Base-by-base conservation (phyloP, 192 early-diverging fungal genomes). In the Coemansia sp. region DNA sequence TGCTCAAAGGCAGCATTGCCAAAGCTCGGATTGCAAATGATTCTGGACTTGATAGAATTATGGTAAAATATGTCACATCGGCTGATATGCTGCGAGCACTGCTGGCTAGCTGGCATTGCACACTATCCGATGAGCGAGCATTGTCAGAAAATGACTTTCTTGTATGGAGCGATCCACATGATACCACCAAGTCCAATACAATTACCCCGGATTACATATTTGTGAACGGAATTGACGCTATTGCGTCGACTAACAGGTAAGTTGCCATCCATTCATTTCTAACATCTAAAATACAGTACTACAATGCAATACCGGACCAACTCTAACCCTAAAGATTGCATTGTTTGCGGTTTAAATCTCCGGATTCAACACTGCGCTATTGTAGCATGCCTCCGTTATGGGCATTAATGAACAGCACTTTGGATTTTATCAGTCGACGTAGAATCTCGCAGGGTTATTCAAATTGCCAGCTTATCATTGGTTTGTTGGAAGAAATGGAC, bases 71-170 rank as follows among this genome's bases (percentile, higher is more conserved):
- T 31, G 56, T 63, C 56, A 34, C 66, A 3, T 63, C 76, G 26
- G 47, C 54, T 1, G 67, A 66, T 18, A 61, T 63, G 64, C 54
- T 79, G 18, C 66, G 69, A 17, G 76, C 76, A 31, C 64, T 79
- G 28, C 28, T 79, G 56, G 67, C 76, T 5, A 64, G 67, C 5
- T 79, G 76, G 76, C 76, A 79, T 54, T 73, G 61, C 53, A 24
- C 24, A 12, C 14, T 17, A 24, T 14, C 9, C 5, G 18, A 56
- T 38, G 12, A 5, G 15, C 28, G 36, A 50, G 6, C 7, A 40
- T 15, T 60, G 5, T 52, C 66, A 42, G 70, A 79, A 44, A 37
- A 37, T 8, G 64, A 73, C 36, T 79, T 79, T 64, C 24, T 79
- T 34, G 38, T 73, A 18, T 76, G 74, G 74, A 44, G 26, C 48